Evolutionary conservation across 1,284 basidiomycete genomes (phyloP).

Genomic region (Ustanciosporium gigantosporum): DNA sequence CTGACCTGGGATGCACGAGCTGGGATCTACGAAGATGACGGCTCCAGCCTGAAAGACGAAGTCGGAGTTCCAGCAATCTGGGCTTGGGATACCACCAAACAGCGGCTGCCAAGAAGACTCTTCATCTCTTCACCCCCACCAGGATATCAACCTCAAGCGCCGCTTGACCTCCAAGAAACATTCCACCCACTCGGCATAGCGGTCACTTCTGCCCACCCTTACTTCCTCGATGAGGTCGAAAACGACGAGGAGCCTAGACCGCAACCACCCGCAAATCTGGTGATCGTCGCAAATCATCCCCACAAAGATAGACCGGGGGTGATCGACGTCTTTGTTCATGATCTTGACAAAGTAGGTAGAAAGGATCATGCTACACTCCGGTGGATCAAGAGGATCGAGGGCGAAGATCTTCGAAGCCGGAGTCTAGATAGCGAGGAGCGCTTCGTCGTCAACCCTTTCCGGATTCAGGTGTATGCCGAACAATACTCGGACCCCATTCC

Average conservation of each 20-base stretch:
- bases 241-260: slow-evolving; percentile 11
- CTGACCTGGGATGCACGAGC: slow-evolving; percentile 41
- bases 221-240: slow-evolving; percentile 21
- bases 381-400: slow-evolving; percentile 38
- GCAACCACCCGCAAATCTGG: slow-evolving; percentile 22
- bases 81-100: slow-evolving; percentile 37
- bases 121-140: slow-evolving; percentile 35
- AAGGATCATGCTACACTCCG: slow-evolving; percentile 25
- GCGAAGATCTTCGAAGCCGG: slow-evolving; percentile 3
- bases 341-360: slow-evolving; percentile 28
- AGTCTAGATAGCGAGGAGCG: slow-evolving; percentile 7
- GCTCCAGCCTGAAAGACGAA: slow-evolving; percentile 5
- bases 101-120: slow-evolving; percentile 18
- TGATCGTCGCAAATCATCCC: slow-evolving; percentile 44
- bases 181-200: slow-evolving; percentile 45
- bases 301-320: slow-evolving; percentile 28
- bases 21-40: slow-evolving; percentile 26
- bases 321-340: slow-evolving; percentile 44
- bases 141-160: slow-evolving; percentile 13
- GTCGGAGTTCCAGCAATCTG: slow-evolving; percentile 33
- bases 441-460: slow-evolving; percentile 31
- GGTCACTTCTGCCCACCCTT: slow-evolving; percentile 28
- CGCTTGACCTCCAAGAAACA: slow-evolving; percentile 13
- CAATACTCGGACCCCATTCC: slow-evolving; percentile 28
- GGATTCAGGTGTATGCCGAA: slow-evolving; percentile 33